Evolutionary conservation across 257 asterid species (phyloP).

Genomic region (Salvia rosmarinus): DNA sequence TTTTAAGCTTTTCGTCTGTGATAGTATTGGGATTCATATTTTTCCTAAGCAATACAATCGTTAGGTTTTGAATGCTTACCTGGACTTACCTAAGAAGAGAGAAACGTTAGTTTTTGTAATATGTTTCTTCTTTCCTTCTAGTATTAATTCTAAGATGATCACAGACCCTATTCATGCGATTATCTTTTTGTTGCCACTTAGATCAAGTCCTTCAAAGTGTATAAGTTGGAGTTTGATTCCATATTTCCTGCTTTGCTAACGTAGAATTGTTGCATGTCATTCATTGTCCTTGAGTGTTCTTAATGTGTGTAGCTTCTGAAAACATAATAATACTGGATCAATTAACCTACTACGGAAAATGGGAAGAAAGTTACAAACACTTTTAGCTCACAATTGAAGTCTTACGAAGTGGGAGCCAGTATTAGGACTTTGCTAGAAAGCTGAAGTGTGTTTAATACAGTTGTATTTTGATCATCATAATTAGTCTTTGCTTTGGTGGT

Average conservation of each 20-base stretch:
- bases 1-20: background rate
- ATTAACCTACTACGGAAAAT: background rate
- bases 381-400: background rate
- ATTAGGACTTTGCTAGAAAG: background rate
- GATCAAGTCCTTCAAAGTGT: background rate
- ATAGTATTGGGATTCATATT: background rate
- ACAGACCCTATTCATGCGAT: background rate
- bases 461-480: background rate
- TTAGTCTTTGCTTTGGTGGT: background rate
- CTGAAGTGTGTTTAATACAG: background rate
- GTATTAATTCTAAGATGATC: background rate
- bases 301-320: background rate
- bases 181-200: background rate
- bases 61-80: background rate
- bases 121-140: background rate
- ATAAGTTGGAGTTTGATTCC: background rate
- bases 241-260: background rate
- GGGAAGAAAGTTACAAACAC: background rate
- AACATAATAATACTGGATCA: background rate
- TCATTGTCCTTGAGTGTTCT: background rate
- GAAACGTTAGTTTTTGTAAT: background rate
- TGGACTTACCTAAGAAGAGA: background rate
- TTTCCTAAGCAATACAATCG: background rate
- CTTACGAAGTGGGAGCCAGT: background rate
- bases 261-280: background rate